phyloP scores from a whole-genome alignment of 1,284 basidiomycete genomes.

The Moniliophthora roreri region DNA sequence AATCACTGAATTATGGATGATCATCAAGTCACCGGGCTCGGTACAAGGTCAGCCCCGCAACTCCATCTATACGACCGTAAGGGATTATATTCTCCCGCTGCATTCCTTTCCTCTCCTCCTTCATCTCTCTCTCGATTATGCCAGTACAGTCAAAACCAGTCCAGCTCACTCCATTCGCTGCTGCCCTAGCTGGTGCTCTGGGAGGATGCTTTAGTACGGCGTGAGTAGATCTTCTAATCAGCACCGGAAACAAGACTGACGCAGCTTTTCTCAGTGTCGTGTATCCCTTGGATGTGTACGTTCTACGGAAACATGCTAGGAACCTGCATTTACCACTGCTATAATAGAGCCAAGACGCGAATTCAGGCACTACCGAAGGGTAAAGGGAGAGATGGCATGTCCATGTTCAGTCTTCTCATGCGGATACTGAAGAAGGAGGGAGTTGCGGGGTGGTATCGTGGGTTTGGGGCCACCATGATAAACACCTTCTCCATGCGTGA shows the following conservation, averaged over 20 bases:
- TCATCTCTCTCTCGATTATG: conserved; percentile 37
- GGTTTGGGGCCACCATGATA: conserved; percentile 97
- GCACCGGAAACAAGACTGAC: conserved; percentile 13
- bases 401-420: conserved; percentile 65
- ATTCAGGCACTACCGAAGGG: conserved; percentile 78
- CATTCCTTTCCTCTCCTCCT: conserved; percentile 7
- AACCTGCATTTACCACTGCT: conserved; percentile 7
- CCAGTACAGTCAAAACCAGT: conserved; percentile 57
- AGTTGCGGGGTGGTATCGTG: conserved; percentile 82
- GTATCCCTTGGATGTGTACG: conserved; percentile 94
- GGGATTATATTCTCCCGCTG: not conserved
- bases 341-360: conserved; percentile 93
- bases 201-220: conserved; percentile 93
- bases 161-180: conserved; percentile 85
- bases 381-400: conserved; percentile 54
- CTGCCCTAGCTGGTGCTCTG: conserved; percentile 92
- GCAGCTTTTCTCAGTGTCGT: conserved; percentile 61
- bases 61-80: not conserved
- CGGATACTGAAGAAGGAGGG: conserved; percentile 82
- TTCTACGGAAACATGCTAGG: conserved; percentile 18
- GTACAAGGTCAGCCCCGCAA: not conserved
- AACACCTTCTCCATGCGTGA: conserved; percentile 96
- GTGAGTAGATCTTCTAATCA: conserved; percentile 50
- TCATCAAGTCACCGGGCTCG: conserved; percentile 1
- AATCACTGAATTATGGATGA: not conserved